Conservation (phyloP, 129 eudicot species). For the Escallonia herrerae region DNA sequence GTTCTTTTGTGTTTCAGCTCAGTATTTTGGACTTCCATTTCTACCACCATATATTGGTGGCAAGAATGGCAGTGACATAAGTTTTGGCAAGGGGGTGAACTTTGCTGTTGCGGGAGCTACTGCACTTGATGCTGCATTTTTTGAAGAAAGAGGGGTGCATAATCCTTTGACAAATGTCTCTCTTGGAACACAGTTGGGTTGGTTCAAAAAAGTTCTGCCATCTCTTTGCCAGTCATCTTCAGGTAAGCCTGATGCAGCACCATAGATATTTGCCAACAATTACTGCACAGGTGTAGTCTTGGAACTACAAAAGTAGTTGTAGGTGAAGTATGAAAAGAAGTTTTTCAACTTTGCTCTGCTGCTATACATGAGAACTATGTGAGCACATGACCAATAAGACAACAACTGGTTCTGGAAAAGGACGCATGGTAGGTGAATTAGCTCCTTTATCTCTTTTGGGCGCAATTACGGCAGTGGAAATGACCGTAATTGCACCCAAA, state of each 20-base stretch:
- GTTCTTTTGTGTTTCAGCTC: background rate
- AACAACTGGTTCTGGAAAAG: too few relatives aligned
- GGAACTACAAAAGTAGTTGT: too few relatives aligned
- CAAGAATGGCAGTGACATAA: background rate
- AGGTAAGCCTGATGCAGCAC: background rate
- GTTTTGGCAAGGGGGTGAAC: background rate
- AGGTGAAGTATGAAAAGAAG: too few relatives aligned
- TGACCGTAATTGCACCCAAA: too few relatives aligned
- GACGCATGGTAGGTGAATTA: too few relatives aligned
- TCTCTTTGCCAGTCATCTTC: background rate
- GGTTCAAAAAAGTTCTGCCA: background rate
- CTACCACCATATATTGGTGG: background rate
- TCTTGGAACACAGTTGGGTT: background rate
- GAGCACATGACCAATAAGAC: too few relatives aligned
- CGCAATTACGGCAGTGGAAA: too few relatives aligned
- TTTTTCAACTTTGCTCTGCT: too few relatives aligned
- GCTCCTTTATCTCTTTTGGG: too few relatives aligned
- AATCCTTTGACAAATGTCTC: background rate
- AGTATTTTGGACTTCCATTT: background rate
- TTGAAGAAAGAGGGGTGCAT: background rate
- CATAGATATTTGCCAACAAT: too few relatives aligned
- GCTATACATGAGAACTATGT: too few relatives aligned
- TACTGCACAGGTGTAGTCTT: too few relatives aligned
- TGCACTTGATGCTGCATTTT: background rate
- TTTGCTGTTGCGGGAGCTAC: conserved; percentile 5